Conservation (phyloP, 495 filamentous ascomycete species). For the Aspergillus mulundensis region DNA sequence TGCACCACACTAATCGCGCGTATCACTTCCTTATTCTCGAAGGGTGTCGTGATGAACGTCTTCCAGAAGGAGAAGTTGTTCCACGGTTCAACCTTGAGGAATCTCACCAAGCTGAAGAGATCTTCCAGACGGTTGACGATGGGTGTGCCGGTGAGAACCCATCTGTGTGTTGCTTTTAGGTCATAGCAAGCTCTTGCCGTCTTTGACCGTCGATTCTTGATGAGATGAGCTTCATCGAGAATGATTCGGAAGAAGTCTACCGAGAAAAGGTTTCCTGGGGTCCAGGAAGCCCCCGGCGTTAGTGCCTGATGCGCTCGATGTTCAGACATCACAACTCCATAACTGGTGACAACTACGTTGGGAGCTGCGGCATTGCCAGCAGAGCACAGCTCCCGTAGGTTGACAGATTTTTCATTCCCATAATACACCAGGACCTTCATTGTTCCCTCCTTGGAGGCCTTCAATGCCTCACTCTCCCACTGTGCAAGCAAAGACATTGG, state of each 20-base stretch:
- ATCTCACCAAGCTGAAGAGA: constrained; percentile 90
- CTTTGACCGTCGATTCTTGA: constrained; percentile 88
- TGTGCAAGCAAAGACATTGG: constrained; percentile 92
- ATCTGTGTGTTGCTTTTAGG: constrained; percentile 76
- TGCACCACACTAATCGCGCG: constrained; percentile 95
- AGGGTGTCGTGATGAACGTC: constrained; percentile 95
- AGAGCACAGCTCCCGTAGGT: constrained; percentile 73
- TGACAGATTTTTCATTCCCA: constrained; percentile 72
- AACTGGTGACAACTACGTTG: constrained; percentile 92
- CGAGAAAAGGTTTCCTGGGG: constrained; percentile 76
- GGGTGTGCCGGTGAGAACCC: constrained; percentile 92
- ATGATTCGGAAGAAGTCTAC: constrained; percentile 92
- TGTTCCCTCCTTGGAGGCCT: constrained; percentile 75
- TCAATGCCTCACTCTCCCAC: constrained; percentile 93
- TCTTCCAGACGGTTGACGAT: constrained; percentile 97
- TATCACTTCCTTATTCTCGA: constrained; percentile 90
- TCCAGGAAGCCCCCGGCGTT: constrained; percentile 48
- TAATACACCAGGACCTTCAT: constrained; percentile 88
- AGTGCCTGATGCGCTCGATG: constrained; percentile 59
- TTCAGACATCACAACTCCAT: constrained; percentile 87
- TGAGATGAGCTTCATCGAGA: constrained; percentile 89
- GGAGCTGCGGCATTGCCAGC: constrained; percentile 73
- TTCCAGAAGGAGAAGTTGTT: constrained; percentile 98
- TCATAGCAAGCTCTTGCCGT: constrained; percentile 92
- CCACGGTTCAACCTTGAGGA: constrained; percentile 93